phyloP scores from a whole-genome alignment of 306 rosid genomes.

The Cucumis melo region DNA sequence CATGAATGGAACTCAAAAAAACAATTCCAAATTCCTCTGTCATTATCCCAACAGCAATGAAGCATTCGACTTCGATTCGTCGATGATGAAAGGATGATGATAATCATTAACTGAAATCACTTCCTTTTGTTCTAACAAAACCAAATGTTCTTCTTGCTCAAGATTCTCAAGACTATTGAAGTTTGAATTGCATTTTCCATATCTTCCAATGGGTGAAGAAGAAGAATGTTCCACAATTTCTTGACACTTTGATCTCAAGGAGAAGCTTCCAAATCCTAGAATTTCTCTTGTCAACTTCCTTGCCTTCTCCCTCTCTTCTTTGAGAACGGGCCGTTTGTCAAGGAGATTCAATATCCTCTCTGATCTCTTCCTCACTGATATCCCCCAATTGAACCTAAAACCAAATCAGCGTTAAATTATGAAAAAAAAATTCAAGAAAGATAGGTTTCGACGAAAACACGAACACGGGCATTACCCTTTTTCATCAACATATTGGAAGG shows the following conservation, averaged over 20 bases:
- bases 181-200: conserved; percentile 32
- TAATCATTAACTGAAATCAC: conserved; percentile 27
- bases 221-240: conserved; percentile 27
- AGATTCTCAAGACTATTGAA: conserved; percentile 21
- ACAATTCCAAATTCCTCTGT: neutral
- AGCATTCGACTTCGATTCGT: conserved; percentile 20
- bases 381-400: conserved; percentile 91
- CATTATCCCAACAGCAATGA: conserved; percentile 38
- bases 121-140: neutral
- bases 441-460: too few species aligned
- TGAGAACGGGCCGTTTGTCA: conserved; percentile 44
- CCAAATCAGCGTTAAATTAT: neutral
- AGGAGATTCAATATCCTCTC: conserved; percentile 51
- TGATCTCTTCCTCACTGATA: conserved; percentile 67
- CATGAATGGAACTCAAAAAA: neutral
- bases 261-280: conserved; percentile 83
- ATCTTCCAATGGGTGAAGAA: conserved; percentile 27
- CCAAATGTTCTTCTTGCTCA: conserved; percentile 11
- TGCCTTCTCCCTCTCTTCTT: conserved; percentile 71
- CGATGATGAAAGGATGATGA: conserved; percentile 59
- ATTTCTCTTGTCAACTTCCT: conserved; percentile 70
- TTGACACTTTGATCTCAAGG: conserved; percentile 34
- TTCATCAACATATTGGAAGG: conserved; percentile 61
- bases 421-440: neutral
- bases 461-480: conserved; percentile 27